Conservation (phyloP, 345 rosid genomes). For the Eucalyptus cloeziana region DNA sequence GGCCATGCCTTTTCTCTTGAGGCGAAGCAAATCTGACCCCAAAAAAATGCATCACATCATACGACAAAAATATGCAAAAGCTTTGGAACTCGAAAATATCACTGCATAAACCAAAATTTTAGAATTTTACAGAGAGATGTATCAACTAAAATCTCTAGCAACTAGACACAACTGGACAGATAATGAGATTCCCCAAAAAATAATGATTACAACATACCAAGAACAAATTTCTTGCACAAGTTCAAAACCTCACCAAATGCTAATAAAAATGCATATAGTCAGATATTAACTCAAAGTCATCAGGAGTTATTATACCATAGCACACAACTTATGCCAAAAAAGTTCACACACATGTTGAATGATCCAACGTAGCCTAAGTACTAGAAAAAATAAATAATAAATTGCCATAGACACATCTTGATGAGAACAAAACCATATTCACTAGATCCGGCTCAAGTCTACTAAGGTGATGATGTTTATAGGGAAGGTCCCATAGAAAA, state of each 20-base stretch:
- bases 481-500: background rate
- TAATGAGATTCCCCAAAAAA: background rate
- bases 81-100: background rate
- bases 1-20: slow-evolving; percentile 21
- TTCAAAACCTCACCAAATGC: background rate
- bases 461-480: background rate
- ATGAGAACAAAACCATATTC: background rate
- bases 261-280: background rate
- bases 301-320: background rate
- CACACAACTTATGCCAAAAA: background rate
- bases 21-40: slow-evolving; percentile 54
- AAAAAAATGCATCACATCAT: background rate
- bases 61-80: background rate
- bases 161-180: background rate
- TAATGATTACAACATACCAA: background rate
- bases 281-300: background rate
- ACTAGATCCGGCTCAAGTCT: background rate
- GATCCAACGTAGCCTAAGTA: background rate
- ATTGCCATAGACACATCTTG: background rate
- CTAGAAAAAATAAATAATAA: background rate
- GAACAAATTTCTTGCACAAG: background rate
- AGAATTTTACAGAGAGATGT: background rate
- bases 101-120: background rate
- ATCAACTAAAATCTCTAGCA: background rate
- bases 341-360: background rate